phyloP scores from a whole-genome alignment of 2,329 filamentous ascomycete species.

The Diaporthe sp. region DNA sequence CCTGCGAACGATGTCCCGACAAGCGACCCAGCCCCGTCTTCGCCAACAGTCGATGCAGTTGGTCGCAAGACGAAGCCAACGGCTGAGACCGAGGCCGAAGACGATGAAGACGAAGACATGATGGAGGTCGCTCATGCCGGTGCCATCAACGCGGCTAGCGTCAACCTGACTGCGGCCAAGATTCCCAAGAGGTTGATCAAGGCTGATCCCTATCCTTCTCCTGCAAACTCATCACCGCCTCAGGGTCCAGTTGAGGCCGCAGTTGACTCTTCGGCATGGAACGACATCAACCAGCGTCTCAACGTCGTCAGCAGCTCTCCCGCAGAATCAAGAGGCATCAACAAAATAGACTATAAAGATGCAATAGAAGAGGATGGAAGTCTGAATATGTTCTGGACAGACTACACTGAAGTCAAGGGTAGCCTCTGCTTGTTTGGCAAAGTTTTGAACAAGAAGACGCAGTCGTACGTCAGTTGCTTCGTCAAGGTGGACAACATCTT shows the following conservation, averaged over 20 bases:
- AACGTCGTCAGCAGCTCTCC: constrained; percentile 86
- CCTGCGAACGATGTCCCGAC: constrained; percentile 72
- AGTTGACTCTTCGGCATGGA: constrained; percentile 90
- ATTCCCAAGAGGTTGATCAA: constrained; percentile 83
- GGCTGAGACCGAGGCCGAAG: constrained; percentile 68
- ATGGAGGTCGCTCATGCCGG: constrained; percentile 90
- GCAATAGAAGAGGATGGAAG: constrained; percentile 96
- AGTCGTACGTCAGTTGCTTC: constrained; percentile 89
- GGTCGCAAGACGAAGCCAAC: constrained; percentile 75
- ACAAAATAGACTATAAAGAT: constrained; percentile 86
- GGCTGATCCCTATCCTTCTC: constrained; percentile 75
- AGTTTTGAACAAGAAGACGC: constrained; percentile 88
- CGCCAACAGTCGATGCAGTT: constrained; percentile 84
- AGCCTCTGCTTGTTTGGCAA: constrained; percentile 96
- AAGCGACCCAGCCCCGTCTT: constrained; percentile 89
- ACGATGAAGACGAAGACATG: constrained; percentile 84
- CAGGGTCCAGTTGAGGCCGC: constrained; percentile 67
- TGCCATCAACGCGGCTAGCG: constrained; percentile 75
- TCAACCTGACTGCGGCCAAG: constrained; percentile 88
- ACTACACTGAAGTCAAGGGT: constrained; percentile 93
- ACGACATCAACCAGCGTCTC: constrained; percentile 85
- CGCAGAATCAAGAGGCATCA: constrained; percentile 73
- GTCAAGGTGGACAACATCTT: constrained; percentile 96
- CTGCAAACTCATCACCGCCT: constrained; percentile 82
- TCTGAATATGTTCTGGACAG: constrained; percentile 95